Conservation (phyloP, 2,329 filamentous ascomycete genomes). For the Colletotrichum zoysiae region DNA sequence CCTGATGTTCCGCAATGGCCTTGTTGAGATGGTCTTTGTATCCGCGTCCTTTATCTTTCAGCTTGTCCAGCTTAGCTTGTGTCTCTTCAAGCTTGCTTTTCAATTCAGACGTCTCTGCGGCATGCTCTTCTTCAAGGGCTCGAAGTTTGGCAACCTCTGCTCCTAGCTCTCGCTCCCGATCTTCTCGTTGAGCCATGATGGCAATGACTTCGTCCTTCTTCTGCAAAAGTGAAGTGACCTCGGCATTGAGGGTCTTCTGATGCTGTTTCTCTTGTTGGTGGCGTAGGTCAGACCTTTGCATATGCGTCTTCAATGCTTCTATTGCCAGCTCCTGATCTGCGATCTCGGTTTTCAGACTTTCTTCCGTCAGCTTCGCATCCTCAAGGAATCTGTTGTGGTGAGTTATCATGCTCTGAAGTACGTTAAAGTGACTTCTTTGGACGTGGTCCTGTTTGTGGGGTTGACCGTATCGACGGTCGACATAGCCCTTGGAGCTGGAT, state of each 20-base stretch:
- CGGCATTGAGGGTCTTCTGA: neutral
- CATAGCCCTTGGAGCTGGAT: neutral
- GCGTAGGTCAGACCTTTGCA: neutral
- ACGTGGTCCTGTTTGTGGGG: neutral
- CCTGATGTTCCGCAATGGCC: constrained; percentile 61
- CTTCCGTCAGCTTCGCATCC: constrained; percentile 11
- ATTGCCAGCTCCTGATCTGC: neutral
- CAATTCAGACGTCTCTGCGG: constrained; percentile 46
- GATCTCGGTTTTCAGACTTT: constrained; percentile 2
- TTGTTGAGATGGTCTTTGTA: constrained; percentile 58
- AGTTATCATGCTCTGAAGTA: constrained; percentile 13
- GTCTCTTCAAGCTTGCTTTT: constrained; percentile 47
- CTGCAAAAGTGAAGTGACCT: neutral
- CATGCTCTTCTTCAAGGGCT: constrained; percentile 45
- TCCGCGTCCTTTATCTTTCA: constrained; percentile 53
- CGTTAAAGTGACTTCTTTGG: constrained; percentile 16
- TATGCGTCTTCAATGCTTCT: neutral
- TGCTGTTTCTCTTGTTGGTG: neutral
- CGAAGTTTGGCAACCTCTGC: constrained; percentile 46
- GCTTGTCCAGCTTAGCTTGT: constrained; percentile 45
- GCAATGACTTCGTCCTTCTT: constrained; percentile 21
- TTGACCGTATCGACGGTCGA: neutral
- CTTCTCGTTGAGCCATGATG: constrained; percentile 18
- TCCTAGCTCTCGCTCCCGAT: constrained; percentile 43
- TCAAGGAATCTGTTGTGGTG: constrained; percentile 30